Conservation (phyloP, 2,329 filamentous ascomycete genomes). For the Calonectria hongkongensis region DNA sequence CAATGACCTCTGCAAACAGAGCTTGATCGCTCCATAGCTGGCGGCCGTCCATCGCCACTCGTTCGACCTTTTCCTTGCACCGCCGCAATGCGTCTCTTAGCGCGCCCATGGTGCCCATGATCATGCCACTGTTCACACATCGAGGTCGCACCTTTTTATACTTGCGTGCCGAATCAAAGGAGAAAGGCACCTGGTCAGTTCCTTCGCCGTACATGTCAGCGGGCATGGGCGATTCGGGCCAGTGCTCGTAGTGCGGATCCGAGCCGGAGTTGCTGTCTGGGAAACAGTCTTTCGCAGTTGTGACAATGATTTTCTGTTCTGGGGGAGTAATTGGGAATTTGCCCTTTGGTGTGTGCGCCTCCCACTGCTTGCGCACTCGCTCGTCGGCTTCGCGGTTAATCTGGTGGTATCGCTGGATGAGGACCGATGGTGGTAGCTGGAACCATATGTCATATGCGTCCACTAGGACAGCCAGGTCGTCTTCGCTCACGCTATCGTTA, state of each 20-base stretch:
- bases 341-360: not conserved
- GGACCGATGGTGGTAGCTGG: constrained; percentile 61
- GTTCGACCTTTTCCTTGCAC: constrained; percentile 56
- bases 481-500: constrained; percentile 47
- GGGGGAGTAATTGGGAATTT: constrained; percentile 58
- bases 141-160: constrained; percentile 58
- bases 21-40: constrained; percentile 64
- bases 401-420: constrained; percentile 60
- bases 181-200: constrained; percentile 56
- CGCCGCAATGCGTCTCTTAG: constrained; percentile 53
- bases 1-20: constrained; percentile 61
- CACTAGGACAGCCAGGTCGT: constrained; percentile 61
- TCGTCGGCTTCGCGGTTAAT: constrained; percentile 60
- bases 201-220: constrained; percentile 58
- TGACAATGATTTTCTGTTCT: constrained; percentile 58
- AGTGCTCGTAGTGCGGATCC: constrained; percentile 60
- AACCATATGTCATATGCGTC: constrained; percentile 64
- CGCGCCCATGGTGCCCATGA: constrained; percentile 60
- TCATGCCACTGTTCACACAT: constrained; percentile 60
- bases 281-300: constrained; percentile 60
- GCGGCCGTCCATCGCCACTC: constrained; percentile 53
- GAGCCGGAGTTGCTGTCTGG: constrained; percentile 59
- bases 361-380: constrained; percentile 54
- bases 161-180: constrained; percentile 58
- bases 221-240: constrained; percentile 60